Base-by-base conservation (phyloP, 257 asterid genomes). In the Salvia splendens region DNA sequence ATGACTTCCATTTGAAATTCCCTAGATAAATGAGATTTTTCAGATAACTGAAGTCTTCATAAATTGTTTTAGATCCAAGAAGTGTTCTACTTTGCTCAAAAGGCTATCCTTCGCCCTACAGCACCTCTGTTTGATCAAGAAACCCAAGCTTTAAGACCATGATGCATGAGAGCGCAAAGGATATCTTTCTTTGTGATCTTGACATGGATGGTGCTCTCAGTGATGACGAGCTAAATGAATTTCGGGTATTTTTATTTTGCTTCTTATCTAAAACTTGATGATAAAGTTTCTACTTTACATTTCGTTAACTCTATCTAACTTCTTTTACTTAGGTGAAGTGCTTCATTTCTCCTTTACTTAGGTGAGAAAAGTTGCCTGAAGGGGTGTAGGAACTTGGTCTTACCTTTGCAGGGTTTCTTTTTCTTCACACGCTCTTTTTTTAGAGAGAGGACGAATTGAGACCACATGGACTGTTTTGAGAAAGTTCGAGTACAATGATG, bases 21-120 rank as follows among this genome's bases (percentile, higher is more conserved):
- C 56, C 36, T 14, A 28, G 38, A 51, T 40, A 45, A 64, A 61
- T 7, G n/a, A 33, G 35, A 62, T 41, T 58, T 17, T 65, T 17
- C 47, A 49, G 60, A 58, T 64, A 54, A 52, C 71, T 69, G 70
- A 50, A 63, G 28, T 62, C 55, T 72, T 73, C 50, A 69, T 54
- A 48, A 33, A 47, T 67, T 77, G 54, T 61, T 68, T 41, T 64
- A 94, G 99, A 84, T 94, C 66, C 91, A 91, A 70, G 97, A 94
- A 63, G 97, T 91, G 60, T 91, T 94, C 69, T 94, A 88, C 79
- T 86, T 80, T 69, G 96, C 97, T 58, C 97, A 91, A 80, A 91
- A 85, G 82, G 95, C 97, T n/a, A 96, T 94, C 70, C 92, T 94
- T 75, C 99, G 88, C 84, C 97, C 99, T 36, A 87, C 92, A 6